Percentiles rank a stretch among this genome's conserved stretches.
Conservation (phyloP, 1,139 yeast genomes). For the Geotrichum candidum region DNA sequence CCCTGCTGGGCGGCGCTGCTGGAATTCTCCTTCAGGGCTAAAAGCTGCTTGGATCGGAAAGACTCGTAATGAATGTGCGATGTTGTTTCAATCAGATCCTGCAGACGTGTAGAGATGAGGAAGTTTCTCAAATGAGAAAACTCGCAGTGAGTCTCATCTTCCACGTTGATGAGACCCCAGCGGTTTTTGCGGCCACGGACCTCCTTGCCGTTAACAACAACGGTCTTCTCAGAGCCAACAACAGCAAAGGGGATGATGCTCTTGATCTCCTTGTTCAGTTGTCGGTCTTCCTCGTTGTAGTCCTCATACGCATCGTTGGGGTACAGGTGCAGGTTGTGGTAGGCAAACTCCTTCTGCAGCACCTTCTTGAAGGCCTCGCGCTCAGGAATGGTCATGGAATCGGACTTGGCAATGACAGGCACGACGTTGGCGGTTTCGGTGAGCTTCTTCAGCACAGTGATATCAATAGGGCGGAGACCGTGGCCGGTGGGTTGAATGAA, state of each 20-base stretch:
- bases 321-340: slow-evolving; percentile 71
- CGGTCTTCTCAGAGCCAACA: slow-evolving; percentile 83
- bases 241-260: slow-evolving; percentile 79
- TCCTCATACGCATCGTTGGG: slow-evolving; percentile 89
- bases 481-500: slow-evolving; percentile 83
- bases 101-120: slow-evolving; percentile 89
- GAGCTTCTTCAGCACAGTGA: slow-evolving; percentile 75
- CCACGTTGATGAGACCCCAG: slow-evolving; percentile 86
- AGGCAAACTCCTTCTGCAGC: slow-evolving; percentile 66
- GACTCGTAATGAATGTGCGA: slow-evolving; percentile 83
- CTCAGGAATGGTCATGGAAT: slow-evolving; percentile 80
- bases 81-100: slow-evolving; percentile 92
- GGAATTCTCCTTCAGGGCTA: slow-evolving; percentile 89
- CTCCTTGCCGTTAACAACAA: slow-evolving; percentile 59
- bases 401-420: slow-evolving; percentile 92
- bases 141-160: slow-evolving; percentile 92
- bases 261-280: slow-evolving; percentile 44
- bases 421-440: slow-evolving; percentile 90
- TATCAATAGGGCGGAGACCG: slow-evolving; percentile 76
- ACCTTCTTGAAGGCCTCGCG: slow-evolving; percentile 68
- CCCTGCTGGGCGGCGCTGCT: background rate
- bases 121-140: slow-evolving; percentile 90
- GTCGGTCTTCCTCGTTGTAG: slow-evolving; percentile 47
- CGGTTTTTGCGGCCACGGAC: slow-evolving; percentile 88
- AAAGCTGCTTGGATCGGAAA: slow-evolving; percentile 88